These are phyloP conservation scores for Micromonas commoda DNA, from an alignment of 139 green algal genomes.

Conservation along the genomic window DNA sequence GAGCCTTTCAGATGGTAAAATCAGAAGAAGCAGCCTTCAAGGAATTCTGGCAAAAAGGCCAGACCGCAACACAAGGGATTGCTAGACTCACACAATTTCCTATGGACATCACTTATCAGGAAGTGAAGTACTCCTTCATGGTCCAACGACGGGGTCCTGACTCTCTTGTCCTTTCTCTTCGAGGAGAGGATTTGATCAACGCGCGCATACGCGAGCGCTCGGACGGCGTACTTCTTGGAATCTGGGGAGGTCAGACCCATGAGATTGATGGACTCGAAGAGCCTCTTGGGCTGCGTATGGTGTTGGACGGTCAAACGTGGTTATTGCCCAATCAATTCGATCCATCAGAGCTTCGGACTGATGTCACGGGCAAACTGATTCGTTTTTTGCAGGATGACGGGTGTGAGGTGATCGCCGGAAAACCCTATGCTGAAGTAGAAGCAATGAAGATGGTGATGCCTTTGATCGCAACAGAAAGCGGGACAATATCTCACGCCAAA, in stretches of 20 bases:
- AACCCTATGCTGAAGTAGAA: constrained; percentile 77
- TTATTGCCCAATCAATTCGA: constrained; percentile 81
- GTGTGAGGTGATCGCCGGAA: constrained; percentile 51
- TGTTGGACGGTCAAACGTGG: constrained; percentile 80
- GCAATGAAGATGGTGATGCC: constrained; percentile 96
- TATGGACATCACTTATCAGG: constrained; percentile 24
- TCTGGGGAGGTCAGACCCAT: constrained; percentile 1
- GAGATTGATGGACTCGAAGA: constrained; percentile 56
- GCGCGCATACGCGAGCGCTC: neutral
- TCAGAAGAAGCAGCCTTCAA: constrained; percentile 4
- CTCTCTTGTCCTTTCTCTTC: neutral
- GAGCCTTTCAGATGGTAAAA: neutral
- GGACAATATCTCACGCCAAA: constrained; percentile 14
- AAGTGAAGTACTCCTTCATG: constrained; percentile 20
- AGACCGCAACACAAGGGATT: constrained; percentile 6
- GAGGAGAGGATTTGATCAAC: neutral
- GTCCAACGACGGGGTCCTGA: neutral
- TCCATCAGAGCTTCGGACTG: constrained; percentile 51
- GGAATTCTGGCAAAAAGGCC: constrained; percentile 18
- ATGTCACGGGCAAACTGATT: constrained; percentile 32
- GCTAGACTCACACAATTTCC: constrained; percentile 2
- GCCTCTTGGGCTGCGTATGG: constrained; percentile 75
- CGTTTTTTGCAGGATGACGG: constrained; percentile 60
- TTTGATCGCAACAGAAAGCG: constrained; percentile 21
- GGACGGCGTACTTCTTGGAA: constrained; percentile 5